Base-by-base conservation (phyloP, 441 rosid species). In the Raphanus hybrid region DNA sequence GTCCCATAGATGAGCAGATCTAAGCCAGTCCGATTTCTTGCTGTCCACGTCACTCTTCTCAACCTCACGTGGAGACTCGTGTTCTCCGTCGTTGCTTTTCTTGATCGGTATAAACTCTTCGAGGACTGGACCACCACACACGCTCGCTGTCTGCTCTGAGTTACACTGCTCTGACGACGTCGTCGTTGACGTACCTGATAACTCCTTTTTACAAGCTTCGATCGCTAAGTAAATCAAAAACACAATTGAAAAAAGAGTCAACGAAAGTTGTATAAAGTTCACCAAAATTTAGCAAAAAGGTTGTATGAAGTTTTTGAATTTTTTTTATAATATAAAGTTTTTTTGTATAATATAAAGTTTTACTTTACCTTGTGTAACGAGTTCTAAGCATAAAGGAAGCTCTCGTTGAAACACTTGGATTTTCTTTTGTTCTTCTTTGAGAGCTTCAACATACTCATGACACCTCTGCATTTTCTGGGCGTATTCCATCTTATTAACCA, bases 1-100 rank as follows among this genome's bases (percentile, higher is more conserved):
- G 57, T 90, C 88, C 99, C 99, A 94, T 58, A 92, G 73, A 85
- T 90, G 99, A 59, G 89, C 97, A 89, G 95, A 94, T 87, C 92
- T 89, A 85, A 94, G 99, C 99, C 99, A 94, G 50, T 94, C 99
- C 0, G 97, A 90, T 84, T 91, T 94, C 87, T 81, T 83, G 64
- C 52, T 68, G 1, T 60, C 74, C 2, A 3, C 32, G 55, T n/a
- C 41, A 1, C 50, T 77, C 41, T 70, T 77, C 18, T 27, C 66
- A 5, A 63, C 11, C 23, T 72, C 61, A 18, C 68, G 65, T 29
- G 76, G 81, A 2, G 88, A 86, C 70, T 84, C 87, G 12, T 79
- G 81, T 43, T 88, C 93, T 4, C 83, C 88, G 10, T 48, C n/a
- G 54, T 48, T n/a, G 16, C 64, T 72, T 70, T 89, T 88, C 70